Conservation (phyloP, 2,329 filamentous ascomycete genomes). For the Fusarium anguioides region DNA sequence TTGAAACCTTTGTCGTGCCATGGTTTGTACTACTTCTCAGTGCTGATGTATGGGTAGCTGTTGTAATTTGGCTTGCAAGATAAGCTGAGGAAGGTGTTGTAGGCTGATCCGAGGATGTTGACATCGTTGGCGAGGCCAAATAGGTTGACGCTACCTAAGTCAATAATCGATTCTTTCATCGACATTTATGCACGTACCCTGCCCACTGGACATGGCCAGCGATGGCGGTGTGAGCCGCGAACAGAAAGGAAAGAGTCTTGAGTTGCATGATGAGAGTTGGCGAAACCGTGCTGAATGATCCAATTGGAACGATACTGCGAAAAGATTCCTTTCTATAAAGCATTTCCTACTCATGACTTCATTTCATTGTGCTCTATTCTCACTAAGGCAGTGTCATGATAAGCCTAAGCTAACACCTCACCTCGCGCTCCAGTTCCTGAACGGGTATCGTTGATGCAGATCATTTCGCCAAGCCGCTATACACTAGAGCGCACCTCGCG, state of each 20-base stretch:
- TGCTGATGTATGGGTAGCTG: not conserved
- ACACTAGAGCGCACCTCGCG: not conserved
- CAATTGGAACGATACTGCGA: not conserved
- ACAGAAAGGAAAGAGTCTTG: not conserved
- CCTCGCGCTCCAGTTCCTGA: not conserved
- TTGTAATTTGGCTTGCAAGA: not conserved
- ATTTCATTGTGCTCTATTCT: not conserved
- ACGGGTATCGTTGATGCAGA: not conserved
- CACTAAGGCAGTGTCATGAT: not conserved
- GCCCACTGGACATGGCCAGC: not conserved
- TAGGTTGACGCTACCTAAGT: not conserved
- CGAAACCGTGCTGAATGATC: too few species aligned
- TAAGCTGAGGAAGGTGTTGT: not conserved
- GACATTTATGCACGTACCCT: not conserved
- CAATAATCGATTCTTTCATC: fast-evolving
- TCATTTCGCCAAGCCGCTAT: not conserved
- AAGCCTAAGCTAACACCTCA: not conserved
- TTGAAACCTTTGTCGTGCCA: constrained; percentile 2
- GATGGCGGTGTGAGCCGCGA: not conserved
- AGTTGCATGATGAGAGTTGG: not conserved
- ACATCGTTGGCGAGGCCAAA: constrained; percentile 5
- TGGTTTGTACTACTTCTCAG: not conserved
- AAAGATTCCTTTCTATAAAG: not conserved
- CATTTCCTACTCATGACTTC: not conserved
- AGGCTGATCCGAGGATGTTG: constrained; percentile 2